These are phyloP conservation scores for Ophiostoma populinum DNA, from an alignment of 2,329 filamentous ascomycete genomes.

Conservation along the genomic window DNA sequence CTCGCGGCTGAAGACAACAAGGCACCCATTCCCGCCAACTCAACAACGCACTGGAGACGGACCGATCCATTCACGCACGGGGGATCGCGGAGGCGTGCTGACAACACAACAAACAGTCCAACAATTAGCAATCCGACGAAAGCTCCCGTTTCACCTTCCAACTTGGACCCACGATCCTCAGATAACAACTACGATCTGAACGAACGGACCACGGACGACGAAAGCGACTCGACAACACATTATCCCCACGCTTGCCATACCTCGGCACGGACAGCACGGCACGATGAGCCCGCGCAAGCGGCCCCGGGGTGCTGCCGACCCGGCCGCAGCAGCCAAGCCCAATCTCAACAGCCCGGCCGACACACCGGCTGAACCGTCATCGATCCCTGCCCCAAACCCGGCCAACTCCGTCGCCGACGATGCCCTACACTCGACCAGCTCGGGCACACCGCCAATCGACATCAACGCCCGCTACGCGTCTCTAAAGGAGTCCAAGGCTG, in stretches of 20 bases:
- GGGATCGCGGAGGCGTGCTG: too few species aligned
- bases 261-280: too few species aligned
- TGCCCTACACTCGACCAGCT: conserved; percentile 5
- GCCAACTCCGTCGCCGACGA: conserved; percentile 4
- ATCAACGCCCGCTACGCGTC: conserved; percentile 4
- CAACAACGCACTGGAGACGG: neutral
- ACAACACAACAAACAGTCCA: too few species aligned
- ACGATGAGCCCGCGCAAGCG: conserved; percentile 27
- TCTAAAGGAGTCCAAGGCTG: conserved; percentile 6
- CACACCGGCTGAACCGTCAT: conserved; percentile 3
- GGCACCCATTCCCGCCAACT: conserved; percentile 5
- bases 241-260: too few species aligned
- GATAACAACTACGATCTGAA: too few species aligned
- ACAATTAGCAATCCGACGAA: too few species aligned
- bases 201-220: neutral
- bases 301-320: too few species aligned
- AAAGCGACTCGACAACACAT: too few species aligned
- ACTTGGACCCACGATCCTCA: too few species aligned
- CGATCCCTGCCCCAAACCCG: conserved; percentile 4
- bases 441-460: conserved; percentile 4
- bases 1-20: conserved; percentile 2
- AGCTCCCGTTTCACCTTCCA: too few species aligned
- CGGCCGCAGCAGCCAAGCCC: too few species aligned
- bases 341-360: neutral
- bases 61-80: neutral